Conservation (phyloP, 2,329 filamentous ascomycete species). For the Fusarium decemcellulare region DNA sequence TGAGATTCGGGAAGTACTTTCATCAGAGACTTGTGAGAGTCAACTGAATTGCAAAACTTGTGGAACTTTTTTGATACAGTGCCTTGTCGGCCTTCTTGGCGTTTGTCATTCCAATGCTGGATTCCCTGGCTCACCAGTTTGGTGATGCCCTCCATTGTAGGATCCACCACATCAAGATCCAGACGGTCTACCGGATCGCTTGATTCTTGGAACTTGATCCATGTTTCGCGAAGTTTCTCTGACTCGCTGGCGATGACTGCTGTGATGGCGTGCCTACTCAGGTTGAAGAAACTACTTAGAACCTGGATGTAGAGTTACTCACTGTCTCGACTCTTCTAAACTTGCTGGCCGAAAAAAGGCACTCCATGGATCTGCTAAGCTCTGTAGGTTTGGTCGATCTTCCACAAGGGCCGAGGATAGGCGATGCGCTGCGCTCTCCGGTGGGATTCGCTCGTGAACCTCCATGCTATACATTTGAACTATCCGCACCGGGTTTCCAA, state of each 20-base stretch:
- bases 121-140: slow-evolving; percentile 21
- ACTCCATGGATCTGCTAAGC: neutral
- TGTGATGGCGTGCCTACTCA: slow-evolving; percentile 7
- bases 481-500: neutral
- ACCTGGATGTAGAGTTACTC: neutral
- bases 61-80: slow-evolving; percentile 40
- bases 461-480: neutral
- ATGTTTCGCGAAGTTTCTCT: slow-evolving; percentile 22
- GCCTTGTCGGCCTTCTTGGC: slow-evolving; percentile 10
- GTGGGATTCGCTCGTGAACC: neutral
- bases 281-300: too few species aligned
- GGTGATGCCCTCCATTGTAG: slow-evolving; percentile 23
- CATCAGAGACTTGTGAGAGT: slow-evolving; percentile 44
- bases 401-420: neutral
- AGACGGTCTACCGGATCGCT: slow-evolving; percentile 21
- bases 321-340: neutral
- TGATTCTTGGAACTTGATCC: slow-evolving; percentile 20
- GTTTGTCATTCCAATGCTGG: slow-evolving; percentile 8
- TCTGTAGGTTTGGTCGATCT: neutral
- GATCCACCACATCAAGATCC: slow-evolving; percentile 14
- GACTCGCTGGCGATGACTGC: slow-evolving; percentile 22
- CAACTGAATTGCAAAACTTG: slow-evolving; percentile 42
- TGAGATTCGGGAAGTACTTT: slow-evolving; percentile 47
- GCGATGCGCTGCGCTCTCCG: neutral
- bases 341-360: neutral